Evolutionary conservation across 257 asterid species (phyloP), one percentile per base, ranked within the genome.

Genomic region (Orobanche coerulescens): DNA sequence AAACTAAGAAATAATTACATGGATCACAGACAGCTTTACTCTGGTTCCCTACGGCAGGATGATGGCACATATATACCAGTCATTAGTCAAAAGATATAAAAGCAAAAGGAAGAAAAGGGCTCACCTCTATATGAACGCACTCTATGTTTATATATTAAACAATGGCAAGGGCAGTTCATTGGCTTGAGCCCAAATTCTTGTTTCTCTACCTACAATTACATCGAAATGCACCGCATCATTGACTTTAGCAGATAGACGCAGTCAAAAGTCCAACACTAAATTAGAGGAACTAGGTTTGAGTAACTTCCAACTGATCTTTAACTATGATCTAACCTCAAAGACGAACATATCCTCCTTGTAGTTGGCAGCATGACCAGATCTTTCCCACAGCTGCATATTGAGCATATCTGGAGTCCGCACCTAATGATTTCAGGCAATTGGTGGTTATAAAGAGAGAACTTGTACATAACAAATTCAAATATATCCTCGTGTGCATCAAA

Each of bases 351-450:
- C 88, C 79, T 92, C 98, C 84, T 76, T 92, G 80, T 92, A 92
- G 73, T 92, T 88, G 47, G 98, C 98, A 76, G 98, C 98, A 79
- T 92, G 98, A 43, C 98, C 98, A 64, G 95, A 92, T 43, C 90
- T 84, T 77, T 92, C 98, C 98, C 98, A 92, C 37, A 92, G 79
- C n/a, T n/a, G 81, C 98, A 92, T 92, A 65, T 92, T 86, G 73
- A 79, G 88, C 90, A 92, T 84, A 79, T 88, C 88, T 55, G 98
- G 98, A 46, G 82, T 73, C 87, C 85, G 73, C 19, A 92, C 98
- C 98, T 92, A 65, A 61, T 66, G 70, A 65, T 64, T 48, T n/a
- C n/a, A 84, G 61, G 58, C 19, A 73, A 64, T 6, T 25, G 18
- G 40, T 18, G 14, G 60, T 51, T 28, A 42, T 44, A 3, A 60